phyloP scores from a whole-genome alignment of 345 rosid genomes.

The Hibiscus mutabilis region DNA sequence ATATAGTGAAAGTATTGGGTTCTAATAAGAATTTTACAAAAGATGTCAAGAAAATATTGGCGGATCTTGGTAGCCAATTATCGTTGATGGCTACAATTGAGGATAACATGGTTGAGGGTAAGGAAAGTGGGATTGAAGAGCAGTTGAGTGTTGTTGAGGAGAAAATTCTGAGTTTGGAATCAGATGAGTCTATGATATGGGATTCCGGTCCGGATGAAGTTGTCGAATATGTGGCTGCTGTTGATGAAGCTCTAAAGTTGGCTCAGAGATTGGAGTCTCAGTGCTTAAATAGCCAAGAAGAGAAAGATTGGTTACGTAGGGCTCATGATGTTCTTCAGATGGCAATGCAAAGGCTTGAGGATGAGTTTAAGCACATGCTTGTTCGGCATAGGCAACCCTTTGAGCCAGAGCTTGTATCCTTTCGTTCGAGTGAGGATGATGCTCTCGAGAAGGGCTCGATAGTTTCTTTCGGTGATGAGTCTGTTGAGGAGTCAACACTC shows the following conservation, averaged over 20 bases:
- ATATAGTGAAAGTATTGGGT: constrained; percentile 45
- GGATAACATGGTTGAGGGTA: constrained; percentile 29
- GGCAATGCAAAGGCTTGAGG: constrained; percentile 84
- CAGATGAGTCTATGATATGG: too few relatives aligned
- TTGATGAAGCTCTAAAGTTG: constrained; percentile 46
- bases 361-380: constrained; percentile 70
- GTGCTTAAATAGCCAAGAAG: constrained; percentile 18
- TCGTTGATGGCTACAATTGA: constrained; percentile 32
- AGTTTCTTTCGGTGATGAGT: constrained; percentile 57
- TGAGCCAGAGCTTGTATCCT: constrained; percentile 61
- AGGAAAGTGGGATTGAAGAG: too few relatives aligned
- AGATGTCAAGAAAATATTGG: constrained; percentile 51
- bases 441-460: constrained; percentile 37
- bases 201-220: constrained; percentile 51
- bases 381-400: constrained; percentile 54
- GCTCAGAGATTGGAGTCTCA: constrained; percentile 46
- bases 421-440: constrained; percentile 62
- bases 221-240: constrained; percentile 43
- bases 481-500: constrained; percentile 42
- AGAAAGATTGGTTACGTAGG: constrained; percentile 40
- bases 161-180: too few relatives aligned
- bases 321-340: constrained; percentile 75
- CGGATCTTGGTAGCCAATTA: constrained; percentile 49
- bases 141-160: too few relatives aligned
- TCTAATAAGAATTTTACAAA: too few relatives aligned